Percentiles rank a stretch among this genome's conserved stretches.
phyloP scores from a whole-genome alignment of 768 basidiomycete species.

The Zangia roseola region DNA sequence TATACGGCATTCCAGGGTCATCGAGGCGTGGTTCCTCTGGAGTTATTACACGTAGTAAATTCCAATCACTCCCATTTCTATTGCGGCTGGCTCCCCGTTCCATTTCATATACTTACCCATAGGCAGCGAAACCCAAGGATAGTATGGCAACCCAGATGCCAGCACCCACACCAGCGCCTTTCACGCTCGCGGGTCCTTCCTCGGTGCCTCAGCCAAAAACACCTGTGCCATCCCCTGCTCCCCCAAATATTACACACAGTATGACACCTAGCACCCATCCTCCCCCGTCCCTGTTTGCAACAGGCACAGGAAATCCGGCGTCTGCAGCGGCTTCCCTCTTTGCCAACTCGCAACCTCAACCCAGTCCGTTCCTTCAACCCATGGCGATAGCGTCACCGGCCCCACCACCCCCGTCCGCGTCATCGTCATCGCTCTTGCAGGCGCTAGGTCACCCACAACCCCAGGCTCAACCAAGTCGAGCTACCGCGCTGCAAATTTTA shows the following conservation, averaged over 20 bases:
- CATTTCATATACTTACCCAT: constrained; percentile 6
- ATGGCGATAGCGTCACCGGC: constrained; percentile 15
- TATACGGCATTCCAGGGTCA: not conserved
- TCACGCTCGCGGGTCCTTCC: constrained; percentile 8
- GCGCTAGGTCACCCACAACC: constrained; percentile 19
- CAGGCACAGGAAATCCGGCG: constrained; percentile 12
- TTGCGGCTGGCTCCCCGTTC: not conserved
- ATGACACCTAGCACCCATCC: constrained; percentile 35
- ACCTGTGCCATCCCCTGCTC: constrained; percentile 11
- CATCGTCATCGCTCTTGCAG: constrained; percentile 27
- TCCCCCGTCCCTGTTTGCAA: constrained; percentile 26
- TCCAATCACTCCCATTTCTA: too few species aligned
- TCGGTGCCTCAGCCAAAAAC: constrained; percentile 18
- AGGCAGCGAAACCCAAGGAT: constrained; percentile 27
- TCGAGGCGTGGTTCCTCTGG: not conserved
- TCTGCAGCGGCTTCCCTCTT: constrained; percentile 19
- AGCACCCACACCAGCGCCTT: constrained; percentile 11
- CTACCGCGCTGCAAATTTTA: constrained; percentile 1
- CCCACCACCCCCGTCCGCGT: constrained; percentile 11
- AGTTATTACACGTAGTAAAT: too few species aligned
- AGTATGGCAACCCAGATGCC: not conserved
- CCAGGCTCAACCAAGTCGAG: constrained; percentile 10
- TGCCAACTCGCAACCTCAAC: constrained; percentile 24
- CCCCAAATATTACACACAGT: constrained; percentile 19
- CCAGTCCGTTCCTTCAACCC: constrained; percentile 29